Evolutionary conservation across 345 rosid species (phyloP), one percentile per base, ranked within the genome.

Genomic region (Limnanthes douglasii): DNA sequence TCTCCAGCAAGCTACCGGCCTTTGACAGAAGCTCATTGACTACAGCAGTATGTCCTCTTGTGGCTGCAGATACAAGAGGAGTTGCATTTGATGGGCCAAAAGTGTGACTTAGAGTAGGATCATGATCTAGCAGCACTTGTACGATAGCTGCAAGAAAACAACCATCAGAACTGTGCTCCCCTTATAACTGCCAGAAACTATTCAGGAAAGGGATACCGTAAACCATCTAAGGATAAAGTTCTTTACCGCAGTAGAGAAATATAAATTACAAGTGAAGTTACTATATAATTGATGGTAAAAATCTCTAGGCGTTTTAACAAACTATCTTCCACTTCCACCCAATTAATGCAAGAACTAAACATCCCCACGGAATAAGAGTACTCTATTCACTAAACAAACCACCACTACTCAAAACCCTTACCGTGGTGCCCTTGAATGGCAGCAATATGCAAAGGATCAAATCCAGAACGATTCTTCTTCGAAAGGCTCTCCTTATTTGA

Each of bases 371-470:
- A n/a, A n/a, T n/a, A n/a, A n/a, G n/a, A n/a, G n/a, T n/a, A n/a
- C n/a, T n/a, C n/a, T n/a, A n/a, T n/a, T n/a, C n/a, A n/a, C n/a
- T n/a, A 44, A 25, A 11, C 5, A 31, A 17, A 3, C 22, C 5
- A 5, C 5, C 22, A 50, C 18, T 29, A 32, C 3, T 33, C 4
- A 40, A 47, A 31, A 43, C 9, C 48, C 48, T 56, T 70, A 83
- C 97, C 97, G 39, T 70, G 85, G 51, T 90, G 96, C 8, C 98
- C 98, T 50, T 73, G 80, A 34, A 60, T 27, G 6, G 94, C 88
- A 56, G 98, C 93, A 21, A 73, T 64, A 57, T 90, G 98, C 71
- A 90, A 64, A 0, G 93, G 77, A 61, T 81, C 95, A 56, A 66
- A 70, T 13, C 75, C 79, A 0, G 86, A 73, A 18, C 71, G 61